Conservation (phyloP, 306 rosid genomes). For the Gynostemma pentaphyllum region DNA sequence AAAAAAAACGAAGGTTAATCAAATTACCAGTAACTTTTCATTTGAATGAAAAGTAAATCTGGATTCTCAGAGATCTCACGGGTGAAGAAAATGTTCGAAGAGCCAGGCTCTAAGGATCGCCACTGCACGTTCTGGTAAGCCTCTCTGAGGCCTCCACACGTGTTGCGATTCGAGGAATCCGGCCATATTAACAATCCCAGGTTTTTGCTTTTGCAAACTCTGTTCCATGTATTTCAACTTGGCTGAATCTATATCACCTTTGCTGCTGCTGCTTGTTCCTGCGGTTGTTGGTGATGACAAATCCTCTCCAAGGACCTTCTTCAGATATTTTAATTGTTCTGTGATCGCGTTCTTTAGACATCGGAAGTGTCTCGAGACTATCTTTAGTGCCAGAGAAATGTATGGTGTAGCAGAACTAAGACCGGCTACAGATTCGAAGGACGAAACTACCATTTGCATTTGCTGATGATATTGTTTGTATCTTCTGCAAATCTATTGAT, state of each 20-base stretch:
- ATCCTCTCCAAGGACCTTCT: conserved; percentile 46
- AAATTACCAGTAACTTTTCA: not conserved
- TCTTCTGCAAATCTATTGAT: conserved; percentile 51
- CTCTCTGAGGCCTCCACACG: conserved; percentile 90
- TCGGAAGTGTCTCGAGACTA: conserved; percentile 54
- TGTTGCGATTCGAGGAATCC: conserved; percentile 50
- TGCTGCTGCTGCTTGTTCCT: conserved; percentile 19
- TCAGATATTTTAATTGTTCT: conserved; percentile 43
- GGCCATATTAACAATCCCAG: conserved; percentile 22
- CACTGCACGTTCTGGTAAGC: conserved; percentile 80
- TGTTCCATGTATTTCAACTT: conserved; percentile 43
- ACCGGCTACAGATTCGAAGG: conserved; percentile 83
- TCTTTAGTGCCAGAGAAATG: conserved; percentile 49
- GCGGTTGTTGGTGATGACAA: conserved; percentile 22
- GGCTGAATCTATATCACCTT: conserved; percentile 22
- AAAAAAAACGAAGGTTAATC: no score
- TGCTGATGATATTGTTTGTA: conserved; percentile 85
- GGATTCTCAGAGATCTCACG: conserved; percentile 34
- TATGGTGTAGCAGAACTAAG: conserved; percentile 73
- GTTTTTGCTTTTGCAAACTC: conserved; percentile 42
- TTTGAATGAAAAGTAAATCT: not conserved
- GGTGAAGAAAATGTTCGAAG: conserved; percentile 97
- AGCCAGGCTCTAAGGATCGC: conserved; percentile 90
- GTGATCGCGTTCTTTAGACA: conserved; percentile 46
- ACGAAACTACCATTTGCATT: conserved; percentile 86